These are phyloP conservation scores for Daldinia decipiens DNA, from an alignment of 495 filamentous ascomycete species.

Conservation along the genomic window DNA sequence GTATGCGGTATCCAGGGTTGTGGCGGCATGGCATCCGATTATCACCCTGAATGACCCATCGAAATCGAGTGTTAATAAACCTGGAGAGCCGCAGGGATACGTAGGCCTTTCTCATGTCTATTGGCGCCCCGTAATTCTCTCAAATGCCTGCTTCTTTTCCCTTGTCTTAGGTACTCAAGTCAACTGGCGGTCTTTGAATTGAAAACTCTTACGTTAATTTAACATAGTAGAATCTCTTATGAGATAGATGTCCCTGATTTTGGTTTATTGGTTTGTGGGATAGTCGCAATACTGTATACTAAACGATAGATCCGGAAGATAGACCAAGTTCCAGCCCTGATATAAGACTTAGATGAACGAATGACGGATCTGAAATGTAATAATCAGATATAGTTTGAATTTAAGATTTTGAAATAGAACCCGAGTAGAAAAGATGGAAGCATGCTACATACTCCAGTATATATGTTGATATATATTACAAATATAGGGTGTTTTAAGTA, in stretches of 20 bases:
- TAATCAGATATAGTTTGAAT: neutral
- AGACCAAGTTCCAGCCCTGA: constrained; percentile 5
- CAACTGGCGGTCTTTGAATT: neutral
- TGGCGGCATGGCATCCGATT: neutral
- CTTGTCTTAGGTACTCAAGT: constrained; percentile 1
- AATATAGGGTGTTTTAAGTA: neutral
- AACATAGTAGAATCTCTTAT: neutral
- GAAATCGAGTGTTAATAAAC: constrained; percentile 4
- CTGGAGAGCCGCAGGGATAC: constrained; percentile 1
- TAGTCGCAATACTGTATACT: neutral
- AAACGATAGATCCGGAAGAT: neutral
- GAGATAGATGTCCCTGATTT: neutral
- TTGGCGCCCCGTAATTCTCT: constrained; percentile 5
- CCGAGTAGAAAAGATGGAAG: neutral
- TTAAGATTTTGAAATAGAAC: neutral
- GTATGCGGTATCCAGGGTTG: neutral
- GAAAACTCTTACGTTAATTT: constrained; percentile 5
- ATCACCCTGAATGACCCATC: neutral
- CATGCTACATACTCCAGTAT: neutral
- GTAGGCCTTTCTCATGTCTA: neutral
- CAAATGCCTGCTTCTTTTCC: neutral
- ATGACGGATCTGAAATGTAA: neutral
- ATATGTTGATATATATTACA: constrained; percentile 3
- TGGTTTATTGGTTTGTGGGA: neutral
- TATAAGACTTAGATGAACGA: constrained; percentile 2